phyloP scores from a whole-genome alignment of 495 filamentous ascomycete species.

The Apiosordaria backusii region DNA sequence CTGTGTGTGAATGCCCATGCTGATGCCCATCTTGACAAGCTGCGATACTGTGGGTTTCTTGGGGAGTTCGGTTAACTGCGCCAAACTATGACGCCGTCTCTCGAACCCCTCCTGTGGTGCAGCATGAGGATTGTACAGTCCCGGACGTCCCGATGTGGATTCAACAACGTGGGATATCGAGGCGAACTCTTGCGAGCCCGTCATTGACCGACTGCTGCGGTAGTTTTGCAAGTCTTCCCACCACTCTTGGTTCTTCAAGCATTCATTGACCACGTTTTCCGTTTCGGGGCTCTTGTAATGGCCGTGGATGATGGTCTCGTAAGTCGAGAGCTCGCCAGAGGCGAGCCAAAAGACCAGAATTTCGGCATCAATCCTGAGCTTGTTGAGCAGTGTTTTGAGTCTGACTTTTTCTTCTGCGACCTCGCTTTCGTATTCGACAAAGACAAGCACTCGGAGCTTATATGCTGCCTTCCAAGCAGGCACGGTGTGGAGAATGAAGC shows the following conservation, averaged over 20 bases:
- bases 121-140: slow-evolving; percentile 29
- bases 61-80: slow-evolving; percentile 36
- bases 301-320: slow-evolving; percentile 77
- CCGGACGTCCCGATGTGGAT: slow-evolving; percentile 34
- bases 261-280: slow-evolving; percentile 52
- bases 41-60: slow-evolving; percentile 63
- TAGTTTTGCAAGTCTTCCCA: slow-evolving; percentile 71
- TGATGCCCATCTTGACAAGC: slow-evolving; percentile 57
- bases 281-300: slow-evolving; percentile 42
- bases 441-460: slow-evolving; percentile 71
- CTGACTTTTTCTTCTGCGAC: slow-evolving; percentile 73
- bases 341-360: slow-evolving; percentile 80
- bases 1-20: slow-evolving; percentile 74
- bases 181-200: slow-evolving; percentile 36
- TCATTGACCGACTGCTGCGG: slow-evolving; percentile 55
- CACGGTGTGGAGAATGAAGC: slow-evolving; percentile 79
- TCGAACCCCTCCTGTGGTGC: slow-evolving; percentile 23
- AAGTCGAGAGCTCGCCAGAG: slow-evolving; percentile 65
- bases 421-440: slow-evolving; percentile 86
- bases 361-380: slow-evolving; percentile 75
- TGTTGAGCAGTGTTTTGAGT: slow-evolving; percentile 72
- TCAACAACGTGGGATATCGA: slow-evolving; percentile 33
- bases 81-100: slow-evolving; percentile 36
- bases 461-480: slow-evolving; percentile 78
- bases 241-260: slow-evolving; percentile 70